Base-by-base conservation (phyloP, 2,329 filamentous ascomycete genomes). In the Phyllosticta ampelicida region DNA sequence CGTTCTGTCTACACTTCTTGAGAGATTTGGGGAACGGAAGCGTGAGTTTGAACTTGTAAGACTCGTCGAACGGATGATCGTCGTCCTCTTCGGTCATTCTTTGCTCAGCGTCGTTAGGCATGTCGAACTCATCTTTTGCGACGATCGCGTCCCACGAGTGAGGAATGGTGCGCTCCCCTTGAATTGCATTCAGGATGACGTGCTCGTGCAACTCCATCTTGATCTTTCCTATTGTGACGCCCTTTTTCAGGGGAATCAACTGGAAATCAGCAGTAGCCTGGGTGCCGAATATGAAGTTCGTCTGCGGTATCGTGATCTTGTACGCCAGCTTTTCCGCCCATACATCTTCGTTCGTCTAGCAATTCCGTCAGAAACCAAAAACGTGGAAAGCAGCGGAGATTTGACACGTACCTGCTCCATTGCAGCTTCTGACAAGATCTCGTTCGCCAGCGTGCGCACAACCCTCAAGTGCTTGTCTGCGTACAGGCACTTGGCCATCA, bases 281-380 rank as follows among this genome's bases (percentile, higher is more conserved):
- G n/a, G 89, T 95, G 54, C 94, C 94, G 66, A 96, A 95, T 18
- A 96, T 87, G 56, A 96, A 86, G 1, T 94, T 94, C 75, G 96
- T 96, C 67, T 90, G 91, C 0, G 94, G 92, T 10, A 95, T 89
- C 60, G 89, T 84, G 62, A 99, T 90, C 28, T 90, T 92, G 75
- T 99, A 99, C 70, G 95, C 89, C 65, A 97, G 83, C 77, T 99
- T 99, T 76, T 96, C 94, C 5, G 90, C 88, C 94, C 94, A 99
- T 62, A 95, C 87, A 68, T 96, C 96, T 73, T 96, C 91, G 63
- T 97, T 91, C 62, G 89, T 80, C 77, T 82, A 36, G 11, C 50
- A 36, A 9, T n/a, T 13, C 11, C 16, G 55, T 58, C 26, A 58
- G 55, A 13, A 19, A 16, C 16, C 36, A n/a, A n/a, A 44, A 8